These are phyloP conservation scores for Kodamaea lidongshanica DNA, from an alignment of 805 yeast genomes.

Conservation along the genomic window DNA sequence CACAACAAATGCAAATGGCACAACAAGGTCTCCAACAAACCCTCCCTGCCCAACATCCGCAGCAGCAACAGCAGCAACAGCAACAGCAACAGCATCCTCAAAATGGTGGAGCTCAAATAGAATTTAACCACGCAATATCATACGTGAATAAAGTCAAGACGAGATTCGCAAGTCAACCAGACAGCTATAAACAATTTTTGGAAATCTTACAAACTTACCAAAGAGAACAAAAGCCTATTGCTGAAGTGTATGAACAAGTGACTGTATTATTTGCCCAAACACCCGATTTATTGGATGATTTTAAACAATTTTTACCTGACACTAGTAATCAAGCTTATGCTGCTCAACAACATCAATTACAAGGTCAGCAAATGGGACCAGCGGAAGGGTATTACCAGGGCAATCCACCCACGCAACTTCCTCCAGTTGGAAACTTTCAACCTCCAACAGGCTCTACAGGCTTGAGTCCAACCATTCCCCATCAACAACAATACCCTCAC, in stretches of 20 bases:
- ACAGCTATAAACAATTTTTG: conserved; percentile 87
- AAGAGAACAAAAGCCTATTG: conserved; percentile 90
- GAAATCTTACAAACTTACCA: conserved; percentile 96
- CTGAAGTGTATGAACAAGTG: conserved; percentile 92
- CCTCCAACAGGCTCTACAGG: conserved; percentile 45
- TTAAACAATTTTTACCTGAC: conserved; percentile 92
- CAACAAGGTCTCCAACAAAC: conserved; percentile 9
- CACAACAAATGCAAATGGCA: neutral
- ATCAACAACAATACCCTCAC: conserved; percentile 14
- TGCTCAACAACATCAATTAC: conserved; percentile 18
- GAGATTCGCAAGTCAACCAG: conserved; percentile 89
- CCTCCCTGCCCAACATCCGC: conserved; percentile 15
- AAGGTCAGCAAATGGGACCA: conserved; percentile 15
- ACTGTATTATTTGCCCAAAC: conserved; percentile 84
- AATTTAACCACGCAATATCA: conserved; percentile 93
- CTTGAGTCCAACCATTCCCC: conserved; percentile 16
- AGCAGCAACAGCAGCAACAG: conserved; percentile 15
- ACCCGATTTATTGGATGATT: conserved; percentile 91
- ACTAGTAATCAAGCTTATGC: conserved; percentile 39
- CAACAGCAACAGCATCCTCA: conserved; percentile 16
- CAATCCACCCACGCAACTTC: conserved; percentile 49
- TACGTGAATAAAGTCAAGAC: conserved; percentile 96
- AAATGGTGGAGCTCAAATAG: conserved; percentile 67
- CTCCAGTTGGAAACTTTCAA: conserved; percentile 86
- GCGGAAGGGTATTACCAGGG: conserved; percentile 18